Evolutionary conservation across 2,329 filamentous ascomycete species (phyloP), one percentile per base, ranked within the genome.

Genomic region (Exophiala sp.): DNA sequence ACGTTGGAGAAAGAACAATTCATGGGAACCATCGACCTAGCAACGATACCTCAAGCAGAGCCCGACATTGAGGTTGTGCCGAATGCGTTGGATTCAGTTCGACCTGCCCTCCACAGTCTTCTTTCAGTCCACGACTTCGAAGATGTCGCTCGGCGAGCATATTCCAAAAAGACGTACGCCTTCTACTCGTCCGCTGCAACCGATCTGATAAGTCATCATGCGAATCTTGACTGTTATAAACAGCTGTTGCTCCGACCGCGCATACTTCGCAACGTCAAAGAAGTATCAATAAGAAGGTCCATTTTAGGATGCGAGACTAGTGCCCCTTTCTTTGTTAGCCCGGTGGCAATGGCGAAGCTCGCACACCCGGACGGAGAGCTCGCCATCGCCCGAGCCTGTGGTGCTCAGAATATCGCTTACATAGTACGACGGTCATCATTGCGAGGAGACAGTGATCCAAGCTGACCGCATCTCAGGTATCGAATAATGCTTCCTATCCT

Each of bases 401-500:
- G 48, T 18, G 16, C 16, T 2, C 16, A 18, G 16, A 18, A 18
- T 18, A 18, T 18, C 16, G 16, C 16, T 18, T 18, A 18, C 16
- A 18, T 18, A 18, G 16, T 18, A 18, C 16, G 16, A 18, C 16
- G 16, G 16, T 18, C 16, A 2, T 18, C 16, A 18, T 18, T 18
- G 16, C 16, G 2, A 18, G 3, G 16, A 18, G 39, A 7, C 14
- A 14, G 7, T 14, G 16, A 18, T 6, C 39, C 12, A 41, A 41
- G 21, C 14, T 14, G 12, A 41, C 39, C 3, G 92, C 39, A 9
- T 7, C 21, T 9, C 21, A 18, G 14, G 39, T 87, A 41, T 82
- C 80, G 12, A 86, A 82, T 5, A 81, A 78, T 45, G 82, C 82
- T 1, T 82, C 80, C 0, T 85, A 77, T 60, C 74, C 81, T 0